Evolutionary conservation across 1,284 basidiomycete genomes (phyloP).

Genomic region (Cutaneotrichosporon sp.): DNA sequence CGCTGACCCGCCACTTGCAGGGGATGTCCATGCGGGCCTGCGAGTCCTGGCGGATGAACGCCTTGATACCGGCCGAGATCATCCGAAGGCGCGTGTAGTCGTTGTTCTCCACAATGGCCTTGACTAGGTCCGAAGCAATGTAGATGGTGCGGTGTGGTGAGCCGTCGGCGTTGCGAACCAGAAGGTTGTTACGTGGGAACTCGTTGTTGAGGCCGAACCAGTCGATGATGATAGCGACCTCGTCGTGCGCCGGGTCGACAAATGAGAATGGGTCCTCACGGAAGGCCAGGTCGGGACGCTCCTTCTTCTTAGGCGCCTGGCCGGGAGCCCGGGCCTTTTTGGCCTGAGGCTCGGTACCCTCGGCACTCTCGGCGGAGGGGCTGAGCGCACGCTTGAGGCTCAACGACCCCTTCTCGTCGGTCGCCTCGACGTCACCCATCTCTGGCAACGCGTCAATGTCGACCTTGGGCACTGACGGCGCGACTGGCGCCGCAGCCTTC

Average conservation of each 20-base stretch:
- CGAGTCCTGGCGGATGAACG: slow-evolving; percentile 61
- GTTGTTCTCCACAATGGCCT: slow-evolving; percentile 74
- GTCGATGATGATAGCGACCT: slow-evolving; percentile 64
- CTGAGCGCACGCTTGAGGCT: slow-evolving; percentile 31
- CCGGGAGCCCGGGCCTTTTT: slow-evolving; percentile 31
- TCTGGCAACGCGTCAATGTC: slow-evolving; percentile 17
- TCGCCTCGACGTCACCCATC: slow-evolving; percentile 23
- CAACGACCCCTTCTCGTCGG: slow-evolving; percentile 29
- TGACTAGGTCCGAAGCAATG: slow-evolving; percentile 81
- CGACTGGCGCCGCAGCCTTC: slow-evolving; percentile 43
- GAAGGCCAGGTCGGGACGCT: slow-evolving; percentile 60
- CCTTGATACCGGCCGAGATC: slow-evolving; percentile 85
- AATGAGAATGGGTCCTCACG: slow-evolving; percentile 90
- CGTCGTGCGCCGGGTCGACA: slow-evolving; percentile 67
- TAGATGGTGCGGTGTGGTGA: slow-evolving; percentile 79
- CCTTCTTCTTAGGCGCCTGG: slow-evolving; percentile 38
- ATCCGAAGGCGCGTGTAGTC: slow-evolving; percentile 82
- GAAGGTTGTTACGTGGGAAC: slow-evolving; percentile 63
- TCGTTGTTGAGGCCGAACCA: slow-evolving; percentile 70
- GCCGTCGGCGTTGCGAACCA: slow-evolving; percentile 85
- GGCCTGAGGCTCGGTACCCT: slow-evolving; percentile 12
- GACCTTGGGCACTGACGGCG: slow-evolving; percentile 8
- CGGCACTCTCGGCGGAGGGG: slow-evolving; percentile 25
- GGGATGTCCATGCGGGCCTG: slow-evolving; percentile 51
- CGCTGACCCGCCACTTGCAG: slow-evolving; percentile 67